These are phyloP conservation scores for Berberis thunbergii DNA, from an alignment of 164 flowering plant genomes.

Conservation along the genomic window DNA sequence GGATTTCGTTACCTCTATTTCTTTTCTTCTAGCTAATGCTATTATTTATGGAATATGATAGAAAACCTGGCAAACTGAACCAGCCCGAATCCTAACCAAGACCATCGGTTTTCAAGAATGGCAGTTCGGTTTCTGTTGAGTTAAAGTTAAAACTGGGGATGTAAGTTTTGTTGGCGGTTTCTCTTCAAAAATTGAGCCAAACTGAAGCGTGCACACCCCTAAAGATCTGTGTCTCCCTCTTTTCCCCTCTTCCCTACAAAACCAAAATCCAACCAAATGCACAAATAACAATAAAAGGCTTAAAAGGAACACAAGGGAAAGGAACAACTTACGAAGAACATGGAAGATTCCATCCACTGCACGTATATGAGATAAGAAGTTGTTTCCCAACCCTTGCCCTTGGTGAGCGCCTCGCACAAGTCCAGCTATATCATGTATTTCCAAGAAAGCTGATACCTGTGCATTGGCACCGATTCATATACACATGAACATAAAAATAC, in stretches of 20 bases:
- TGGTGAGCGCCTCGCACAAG: conserved; percentile 94
- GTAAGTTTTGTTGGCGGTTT: too few relatives aligned
- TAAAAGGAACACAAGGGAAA: not conserved
- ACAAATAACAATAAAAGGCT: not conserved
- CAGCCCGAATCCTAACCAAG: too few relatives aligned
- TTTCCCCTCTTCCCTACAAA: not conserved
- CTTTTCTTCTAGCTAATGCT: too few relatives aligned
- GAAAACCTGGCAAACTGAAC: too few relatives aligned
- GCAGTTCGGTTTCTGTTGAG: too few relatives aligned
- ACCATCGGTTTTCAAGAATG: too few relatives aligned
- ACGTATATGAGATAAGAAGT: conserved; percentile 91
- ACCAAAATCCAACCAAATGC: not conserved
- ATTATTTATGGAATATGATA: too few relatives aligned
- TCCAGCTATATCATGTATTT: conserved; percentile 98
- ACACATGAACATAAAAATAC: not conserved
- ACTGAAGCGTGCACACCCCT: not conserved
- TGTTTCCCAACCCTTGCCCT: conserved; percentile 97
- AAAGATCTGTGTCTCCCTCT: too few relatives aligned
- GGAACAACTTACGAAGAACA: conserved; percentile 66
- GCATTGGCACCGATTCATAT: conserved; percentile 5
- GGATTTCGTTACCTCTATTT: too few relatives aligned
- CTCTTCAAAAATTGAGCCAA: not conserved
- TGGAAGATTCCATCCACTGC: conserved; percentile 99
- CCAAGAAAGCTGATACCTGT: conserved; percentile 90
- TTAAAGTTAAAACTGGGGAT: too few relatives aligned